A percentile compares a stretch with the other conserved stretches of the same genome.
phyloP scores from a whole-genome alignment of 164 flowering plant genomes.

The Stephania cephalantha region DNA sequence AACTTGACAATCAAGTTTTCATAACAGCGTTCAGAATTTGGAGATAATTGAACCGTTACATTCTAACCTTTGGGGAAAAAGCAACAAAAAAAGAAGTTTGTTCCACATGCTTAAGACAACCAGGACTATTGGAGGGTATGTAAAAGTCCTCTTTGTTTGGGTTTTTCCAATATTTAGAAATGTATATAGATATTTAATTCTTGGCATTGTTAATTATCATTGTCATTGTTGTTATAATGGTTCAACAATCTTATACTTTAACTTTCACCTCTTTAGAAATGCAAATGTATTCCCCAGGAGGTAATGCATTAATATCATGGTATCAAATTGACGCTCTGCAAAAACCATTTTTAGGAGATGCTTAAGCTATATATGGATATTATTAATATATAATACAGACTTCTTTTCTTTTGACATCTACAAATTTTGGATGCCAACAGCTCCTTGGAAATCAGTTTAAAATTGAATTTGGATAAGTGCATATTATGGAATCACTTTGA shows the following conservation, averaged over 20 bases:
- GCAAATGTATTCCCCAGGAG: not conserved
- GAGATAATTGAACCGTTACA: conserved; percentile 89
- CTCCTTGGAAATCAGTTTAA: too few relatives aligned
- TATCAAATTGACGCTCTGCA: too few relatives aligned
- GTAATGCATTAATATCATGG: not conserved
- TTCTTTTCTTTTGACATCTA: too few relatives aligned
- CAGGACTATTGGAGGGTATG: conserved; percentile 90
- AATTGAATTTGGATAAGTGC: not conserved
- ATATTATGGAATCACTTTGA: not conserved
- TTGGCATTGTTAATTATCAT: not conserved
- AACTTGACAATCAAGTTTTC: not conserved
- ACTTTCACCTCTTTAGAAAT: not conserved
- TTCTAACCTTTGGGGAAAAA: conserved; percentile 66
- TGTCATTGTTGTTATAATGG: not conserved
- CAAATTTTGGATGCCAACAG: too few relatives aligned
- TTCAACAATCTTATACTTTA: not conserved
- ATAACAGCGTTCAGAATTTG: conserved; percentile 81
- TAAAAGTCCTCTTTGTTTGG: not conserved
- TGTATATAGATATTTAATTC: too few relatives aligned
- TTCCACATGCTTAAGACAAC: conserved; percentile 95
- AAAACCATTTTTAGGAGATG: too few relatives aligned
- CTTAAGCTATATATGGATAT: too few relatives aligned
- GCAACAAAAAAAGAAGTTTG: conserved; percentile 83
- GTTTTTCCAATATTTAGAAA: not conserved
- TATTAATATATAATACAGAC: too few relatives aligned